A percentile compares a stretch with the other conserved stretches of the same genome.
Conservation (phyloP, 73 alveolate species). For the Blepharisma stoltei region DNA sequence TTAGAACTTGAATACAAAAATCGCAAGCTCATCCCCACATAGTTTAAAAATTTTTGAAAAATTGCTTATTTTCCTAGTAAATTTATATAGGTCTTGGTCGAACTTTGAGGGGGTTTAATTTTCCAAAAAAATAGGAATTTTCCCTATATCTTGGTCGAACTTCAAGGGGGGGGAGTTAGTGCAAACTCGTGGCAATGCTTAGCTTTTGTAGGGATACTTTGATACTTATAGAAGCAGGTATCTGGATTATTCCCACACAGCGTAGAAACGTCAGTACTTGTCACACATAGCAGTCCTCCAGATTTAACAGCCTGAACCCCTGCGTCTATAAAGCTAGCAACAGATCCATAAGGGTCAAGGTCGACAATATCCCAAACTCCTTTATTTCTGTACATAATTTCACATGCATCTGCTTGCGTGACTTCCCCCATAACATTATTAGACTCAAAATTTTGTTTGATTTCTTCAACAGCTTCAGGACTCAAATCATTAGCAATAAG, state of each 20-base stretch:
- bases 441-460: conserved; percentile 65
- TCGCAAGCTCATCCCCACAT: too few relatives aligned
- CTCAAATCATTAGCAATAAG: conserved; percentile 85
- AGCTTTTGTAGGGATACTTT: conserved; percentile 70
- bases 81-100: too few relatives aligned
- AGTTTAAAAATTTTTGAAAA: too few relatives aligned
- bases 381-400: conserved; percentile 60
- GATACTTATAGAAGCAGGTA: conserved; percentile 57
- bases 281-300: conserved; percentile 85
- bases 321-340: conserved; percentile 87
- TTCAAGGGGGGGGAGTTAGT: too few relatives aligned
- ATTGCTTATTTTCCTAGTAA: too few relatives aligned
- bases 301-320: conserved; percentile 68
- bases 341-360: conserved; percentile 94
- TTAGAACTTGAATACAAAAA: too few relatives aligned
- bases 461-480: conserved; percentile 80
- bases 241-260: conserved; percentile 85
- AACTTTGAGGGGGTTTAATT: too few relatives aligned
- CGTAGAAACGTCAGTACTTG: conserved; percentile 94
- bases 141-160: too few relatives aligned
- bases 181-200: conserved; percentile 84
- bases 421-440: conserved; percentile 51
- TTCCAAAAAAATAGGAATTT: too few relatives aligned
- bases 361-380: conserved; percentile 77
- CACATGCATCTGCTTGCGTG: conserved; percentile 76